Base-by-base conservation (phyloP, 2,329 filamentous ascomycete species). In the Ceratocystiopsis minuta region DNA sequence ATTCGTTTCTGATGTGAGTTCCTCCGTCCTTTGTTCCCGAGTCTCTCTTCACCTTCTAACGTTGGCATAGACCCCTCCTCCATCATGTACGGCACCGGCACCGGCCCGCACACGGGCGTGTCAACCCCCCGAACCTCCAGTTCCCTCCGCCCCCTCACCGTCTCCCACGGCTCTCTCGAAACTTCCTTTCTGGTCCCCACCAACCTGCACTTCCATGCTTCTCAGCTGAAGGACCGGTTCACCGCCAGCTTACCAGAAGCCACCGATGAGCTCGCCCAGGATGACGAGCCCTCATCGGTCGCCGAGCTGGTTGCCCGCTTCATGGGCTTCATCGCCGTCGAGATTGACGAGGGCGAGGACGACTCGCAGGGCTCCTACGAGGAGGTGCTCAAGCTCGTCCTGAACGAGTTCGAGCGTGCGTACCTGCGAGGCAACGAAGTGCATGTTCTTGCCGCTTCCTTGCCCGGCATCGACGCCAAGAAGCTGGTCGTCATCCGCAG, bases 241-340 rank as follows among this genome's bases (percentile, higher is more conserved):
- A 73, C 77, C 50, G 72, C 82, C 38, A 85, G 78, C 49, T 72
- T 98, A 52, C 92, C 92, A 42, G 70, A 78, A 54, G 83, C 90
- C 44, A 98, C 92, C 58, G 90, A 98, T 59, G 90, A 98, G 68
- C 75, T 96, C 49, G 92, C 90, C 47, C 86, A 88, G 58, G 92
- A 98, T 67, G 90, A 98, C 54, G 92, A 98, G 68, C 90, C 90
- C n/a, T 96, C 90, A 34, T 98, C 92, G 18, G 77, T 87, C 38
- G 67, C 84, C 37, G 90, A 98, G 66, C 71, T 98, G 46, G 85
- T 98, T 31, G 87, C 85, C 47, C 77, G 88, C 58, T 98, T 93
- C 63, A 77, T 98, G 57, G 86, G 85, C 52, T 92, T 85, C 58
- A 73, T 95, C 46, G 86, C 88, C 49, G 67, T 74, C 49, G 83